Base-by-base conservation (phyloP, 2,329 filamentous ascomycete species). In the Fusarium pilosicola region DNA sequence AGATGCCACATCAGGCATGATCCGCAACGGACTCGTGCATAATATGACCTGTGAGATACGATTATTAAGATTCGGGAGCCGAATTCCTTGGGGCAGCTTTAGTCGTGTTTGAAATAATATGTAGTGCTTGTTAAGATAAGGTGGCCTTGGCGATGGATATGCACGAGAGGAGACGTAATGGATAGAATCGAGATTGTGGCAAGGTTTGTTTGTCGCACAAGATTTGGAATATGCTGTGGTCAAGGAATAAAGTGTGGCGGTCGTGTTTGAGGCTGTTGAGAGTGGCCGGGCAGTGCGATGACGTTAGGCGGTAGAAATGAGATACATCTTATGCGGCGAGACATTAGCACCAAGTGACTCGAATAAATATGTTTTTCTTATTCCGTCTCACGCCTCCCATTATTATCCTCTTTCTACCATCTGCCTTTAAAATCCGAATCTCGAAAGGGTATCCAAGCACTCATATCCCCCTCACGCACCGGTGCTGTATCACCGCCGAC, bases 121-220 rank as follows among this genome's bases (percentile, higher is more conserved):
- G 34, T 14, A 18, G 36, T 52, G n/a, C 11, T 39, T 41, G 4
- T n/a, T 6, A 18, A 22, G 34, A 30, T 55, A 41, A 41, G 24
- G 20, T 6, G 11, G 15, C 2, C 36, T n/a, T n/a, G 20, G 24
- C 20, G 4, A 3, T 4, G 6, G 5, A 30, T n/a, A 18, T 41
- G 34, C 51, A 41, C 18, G 15, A n/a, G 18, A 11, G 34, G 20
- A 42, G 24, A 55, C 36, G 51, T 30, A n/a, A 42, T 18, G 10
- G 34, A n/a, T 7, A 11, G 20, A 18, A 41, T 44, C 52, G 38
- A 56, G 22, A 44, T 20, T 44, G 22, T 32, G 38, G 26, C 38
- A 12, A 56, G 22, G 12, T 32, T 44, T 24, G 0, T 15, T 44
- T 32, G 52, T 54, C 8, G 79, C 65, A 38, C 81, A 80, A 5